phyloP scores from a whole-genome alignment of 2,329 filamentous ascomycete genomes.

The Berkeleyomyces rouxiae region DNA sequence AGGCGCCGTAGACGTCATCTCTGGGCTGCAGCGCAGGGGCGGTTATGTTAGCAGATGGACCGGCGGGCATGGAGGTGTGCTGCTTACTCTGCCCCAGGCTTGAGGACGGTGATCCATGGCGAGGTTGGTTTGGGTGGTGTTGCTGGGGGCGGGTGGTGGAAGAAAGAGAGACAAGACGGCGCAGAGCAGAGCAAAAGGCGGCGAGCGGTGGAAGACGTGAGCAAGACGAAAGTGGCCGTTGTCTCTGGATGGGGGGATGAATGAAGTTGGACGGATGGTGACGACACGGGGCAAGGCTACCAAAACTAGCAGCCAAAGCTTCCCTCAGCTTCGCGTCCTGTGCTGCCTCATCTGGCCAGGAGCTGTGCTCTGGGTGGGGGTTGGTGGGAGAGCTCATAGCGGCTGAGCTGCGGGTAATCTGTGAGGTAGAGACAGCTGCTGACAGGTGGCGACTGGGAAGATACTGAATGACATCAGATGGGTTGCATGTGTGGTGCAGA shows the following conservation, averaged over 20 bases:
- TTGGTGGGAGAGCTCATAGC: neutral
- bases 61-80: constrained; percentile 13
- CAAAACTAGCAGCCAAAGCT: neutral
- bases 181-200: neutral
- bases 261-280: neutral
- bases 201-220: neutral
- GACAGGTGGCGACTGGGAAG: neutral
- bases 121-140: constrained; percentile 7
- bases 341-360: neutral
- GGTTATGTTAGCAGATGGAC: neutral
- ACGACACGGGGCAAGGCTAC: neutral
- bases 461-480: neutral
- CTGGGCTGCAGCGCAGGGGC: constrained; percentile 47
- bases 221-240: too few species aligned
- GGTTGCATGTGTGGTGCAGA: too few species aligned
- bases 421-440: neutral
- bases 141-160: neutral
- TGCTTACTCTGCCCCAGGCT: constrained; percentile 54
- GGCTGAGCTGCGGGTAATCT: constrained; percentile 1
- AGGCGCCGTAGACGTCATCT: constrained; percentile 91
- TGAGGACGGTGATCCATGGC: constrained; percentile 57
- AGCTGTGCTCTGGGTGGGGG: neutral
- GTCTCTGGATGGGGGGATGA: neutral
- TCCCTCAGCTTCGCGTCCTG: neutral
- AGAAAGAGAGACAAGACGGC: neutral